Evolutionary conservation across 1,139 yeast species (phyloP).

Genomic region (Suhomyces choctaworum): DNA sequence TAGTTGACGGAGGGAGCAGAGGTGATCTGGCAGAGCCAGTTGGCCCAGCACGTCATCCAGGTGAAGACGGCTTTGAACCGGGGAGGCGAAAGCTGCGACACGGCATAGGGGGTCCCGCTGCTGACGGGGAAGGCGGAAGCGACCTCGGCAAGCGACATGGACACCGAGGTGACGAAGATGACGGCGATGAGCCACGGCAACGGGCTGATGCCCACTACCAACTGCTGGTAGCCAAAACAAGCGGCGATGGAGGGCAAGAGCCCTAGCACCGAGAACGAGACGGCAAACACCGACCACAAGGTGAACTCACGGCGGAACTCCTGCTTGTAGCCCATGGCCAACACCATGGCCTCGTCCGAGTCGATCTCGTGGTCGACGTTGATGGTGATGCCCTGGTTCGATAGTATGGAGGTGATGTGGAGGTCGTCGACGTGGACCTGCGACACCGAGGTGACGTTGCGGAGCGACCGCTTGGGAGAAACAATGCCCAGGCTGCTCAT

Average conservation of each 20-base stretch:
- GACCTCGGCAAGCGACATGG: constrained; percentile 49
- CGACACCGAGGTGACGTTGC: constrained; percentile 20
- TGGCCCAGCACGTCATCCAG: constrained; percentile 29
- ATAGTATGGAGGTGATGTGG: constrained; percentile 40
- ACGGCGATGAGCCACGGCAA: constrained; percentile 57
- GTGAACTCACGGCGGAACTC: constrained; percentile 72
- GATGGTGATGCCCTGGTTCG: constrained; percentile 39
- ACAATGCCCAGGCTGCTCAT: constrained; percentile 3
- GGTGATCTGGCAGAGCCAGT: constrained; percentile 55
- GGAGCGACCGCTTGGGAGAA: constrained; percentile 7
- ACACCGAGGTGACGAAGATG: constrained; percentile 51
- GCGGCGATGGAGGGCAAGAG: constrained; percentile 70
- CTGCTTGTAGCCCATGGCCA: constrained; percentile 71
- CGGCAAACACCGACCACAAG: constrained; percentile 61
- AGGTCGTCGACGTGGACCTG: constrained; percentile 44
- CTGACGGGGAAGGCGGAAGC: constrained; percentile 52
- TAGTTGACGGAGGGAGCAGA: constrained; percentile 67
- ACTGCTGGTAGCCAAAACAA: constrained; percentile 53
- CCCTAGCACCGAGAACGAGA: constrained; percentile 72
- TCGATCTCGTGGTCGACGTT: constrained; percentile 50
- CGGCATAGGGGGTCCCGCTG: constrained; percentile 52
- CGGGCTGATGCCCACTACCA: constrained; percentile 54
- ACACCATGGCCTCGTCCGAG: constrained; percentile 54
- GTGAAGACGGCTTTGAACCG: constrained; percentile 54
- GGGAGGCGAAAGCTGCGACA: constrained; percentile 54